A percentile compares a stretch with the other conserved stretches of the same genome.
Evolutionary conservation across 2,329 filamentous ascomycete genomes (phyloP).

Genomic region (Parastagonospora nodorum): DNA sequence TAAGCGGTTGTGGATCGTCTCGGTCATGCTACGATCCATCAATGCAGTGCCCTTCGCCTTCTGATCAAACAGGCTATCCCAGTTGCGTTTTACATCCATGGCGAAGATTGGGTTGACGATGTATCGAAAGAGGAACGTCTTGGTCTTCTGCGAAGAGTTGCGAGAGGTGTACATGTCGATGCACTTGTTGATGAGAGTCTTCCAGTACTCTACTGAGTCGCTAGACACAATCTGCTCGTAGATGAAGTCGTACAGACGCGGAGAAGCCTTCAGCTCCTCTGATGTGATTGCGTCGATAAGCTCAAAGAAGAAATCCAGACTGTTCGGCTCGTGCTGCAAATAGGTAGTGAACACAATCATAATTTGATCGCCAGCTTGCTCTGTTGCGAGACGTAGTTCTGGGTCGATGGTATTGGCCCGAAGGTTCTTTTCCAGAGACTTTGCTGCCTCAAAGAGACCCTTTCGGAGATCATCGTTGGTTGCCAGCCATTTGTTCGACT

Average conservation of each 20-base stretch:
- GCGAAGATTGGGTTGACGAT: conserved; percentile 95
- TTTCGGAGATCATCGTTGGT: conserved; percentile 62
- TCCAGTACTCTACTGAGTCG: conserved; percentile 85
- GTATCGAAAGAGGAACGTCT: conserved; percentile 89
- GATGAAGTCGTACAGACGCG: conserved; percentile 79
- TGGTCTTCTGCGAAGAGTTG: conserved; percentile 81
- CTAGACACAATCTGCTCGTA: conserved; percentile 84
- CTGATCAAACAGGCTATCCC: conserved; percentile 59
- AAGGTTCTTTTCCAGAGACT: conserved; percentile 77
- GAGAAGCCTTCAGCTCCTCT: conserved; percentile 78
- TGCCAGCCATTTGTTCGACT: conserved; percentile 69
- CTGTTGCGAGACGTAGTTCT: conserved; percentile 77
- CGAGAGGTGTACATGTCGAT: conserved; percentile 85
- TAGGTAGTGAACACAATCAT: conserved; percentile 85
- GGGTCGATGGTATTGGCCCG: conserved; percentile 71
- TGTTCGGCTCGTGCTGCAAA: conserved; percentile 72
- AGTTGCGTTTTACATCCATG: conserved; percentile 90
- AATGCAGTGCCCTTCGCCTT: conserved; percentile 68
- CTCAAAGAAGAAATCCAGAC: conserved; percentile 82
- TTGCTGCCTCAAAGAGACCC: conserved; percentile 67
- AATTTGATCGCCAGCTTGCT: conserved; percentile 87
- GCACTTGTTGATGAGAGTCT: conserved; percentile 78
- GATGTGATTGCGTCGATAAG: conserved; percentile 83
- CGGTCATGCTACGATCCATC: conserved; percentile 85
- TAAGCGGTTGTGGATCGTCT: conserved; percentile 87